Percentiles rank a stretch among this genome's conserved stretches.
Conservation (phyloP, 768 basidiomycete genomes). For the Rhodotorula graminis region DNA sequence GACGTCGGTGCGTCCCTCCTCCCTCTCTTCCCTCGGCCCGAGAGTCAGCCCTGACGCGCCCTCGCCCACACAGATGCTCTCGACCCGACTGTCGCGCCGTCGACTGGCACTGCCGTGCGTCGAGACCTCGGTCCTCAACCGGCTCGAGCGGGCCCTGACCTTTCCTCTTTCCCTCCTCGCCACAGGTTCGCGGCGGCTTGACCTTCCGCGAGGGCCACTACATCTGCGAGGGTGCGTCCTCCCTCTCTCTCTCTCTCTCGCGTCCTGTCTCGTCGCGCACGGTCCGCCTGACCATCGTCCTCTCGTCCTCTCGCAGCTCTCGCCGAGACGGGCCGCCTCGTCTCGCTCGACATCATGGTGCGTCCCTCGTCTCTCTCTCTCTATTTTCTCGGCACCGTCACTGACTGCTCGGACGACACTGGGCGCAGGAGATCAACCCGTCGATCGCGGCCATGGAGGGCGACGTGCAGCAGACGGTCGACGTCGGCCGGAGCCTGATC, state of each 20-base stretch:
- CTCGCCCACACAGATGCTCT: slow-evolving; percentile 32
- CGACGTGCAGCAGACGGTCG: slow-evolving; percentile 78
- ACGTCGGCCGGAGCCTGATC: slow-evolving; percentile 80
- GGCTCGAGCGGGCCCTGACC: background rate
- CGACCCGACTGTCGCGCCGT: slow-evolving; percentile 92
- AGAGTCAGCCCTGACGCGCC: background rate
- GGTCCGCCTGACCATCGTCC: background rate
- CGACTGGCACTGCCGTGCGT: slow-evolving; percentile 78
- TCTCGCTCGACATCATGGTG: slow-evolving; percentile 91
- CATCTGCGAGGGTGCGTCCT: slow-evolving; percentile 65
- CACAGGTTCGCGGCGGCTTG: slow-evolving; percentile 62
- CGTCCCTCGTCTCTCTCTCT: slow-evolving; percentile 37
- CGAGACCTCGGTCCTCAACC: background rate
- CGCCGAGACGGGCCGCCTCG: slow-evolving; percentile 84
- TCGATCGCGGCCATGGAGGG: slow-evolving; percentile 62
- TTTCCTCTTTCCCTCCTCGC: background rate
- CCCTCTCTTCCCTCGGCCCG: slow-evolving; percentile 51
- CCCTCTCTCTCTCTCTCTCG: slow-evolving; percentile 42
- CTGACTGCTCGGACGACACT: slow-evolving; percentile 63
- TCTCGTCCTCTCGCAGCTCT: slow-evolving; percentile 59
- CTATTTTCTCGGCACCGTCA: slow-evolving; percentile 74
- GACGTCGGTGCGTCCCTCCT: slow-evolving; percentile 57
- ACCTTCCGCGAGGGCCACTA: slow-evolving; percentile 99
- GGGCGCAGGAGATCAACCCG: slow-evolving; percentile 96
- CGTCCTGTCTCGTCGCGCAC: too few relatives aligned